A percentile compares a stretch with the other conserved stretches of the same genome.
Evolutionary conservation across 2,329 filamentous ascomycete species (phyloP).

Genomic region (Emericellopsis atlantica): DNA sequence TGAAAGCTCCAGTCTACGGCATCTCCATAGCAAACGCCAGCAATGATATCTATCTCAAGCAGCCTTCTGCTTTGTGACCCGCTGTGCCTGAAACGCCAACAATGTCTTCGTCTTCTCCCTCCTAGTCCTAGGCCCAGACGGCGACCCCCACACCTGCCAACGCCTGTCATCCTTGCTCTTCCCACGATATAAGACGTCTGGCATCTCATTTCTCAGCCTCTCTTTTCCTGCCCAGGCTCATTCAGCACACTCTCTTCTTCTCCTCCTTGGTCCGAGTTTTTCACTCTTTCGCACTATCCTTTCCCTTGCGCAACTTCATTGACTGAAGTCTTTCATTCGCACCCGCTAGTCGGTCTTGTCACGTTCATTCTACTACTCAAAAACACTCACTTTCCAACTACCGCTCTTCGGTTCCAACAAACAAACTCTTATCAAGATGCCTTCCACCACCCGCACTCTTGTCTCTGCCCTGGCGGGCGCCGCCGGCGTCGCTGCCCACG

Average conservation of each 20-base stretch:
- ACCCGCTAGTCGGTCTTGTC: constrained; percentile 3
- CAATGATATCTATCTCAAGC: not conserved
- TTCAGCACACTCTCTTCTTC: constrained; percentile 5
- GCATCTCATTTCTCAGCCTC: not conserved
- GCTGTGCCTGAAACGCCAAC: not conserved
- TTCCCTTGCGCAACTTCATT: constrained; percentile 14
- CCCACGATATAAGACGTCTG: not conserved
- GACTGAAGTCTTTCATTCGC: constrained; percentile 14
- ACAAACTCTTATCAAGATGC: constrained; percentile 9
- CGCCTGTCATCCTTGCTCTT: too few relatives aligned
- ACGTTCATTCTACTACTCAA: not conserved
- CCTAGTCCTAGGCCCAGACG: not conserved
- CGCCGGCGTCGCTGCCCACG: constrained; percentile 13
- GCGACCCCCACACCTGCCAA: not conserved
- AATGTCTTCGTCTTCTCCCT: not conserved
- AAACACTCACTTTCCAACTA: constrained; percentile 1
- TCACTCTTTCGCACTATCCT: constrained; percentile 2
- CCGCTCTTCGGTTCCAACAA: too few relatives aligned
- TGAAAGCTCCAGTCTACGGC: not conserved
- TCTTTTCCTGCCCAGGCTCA: constrained; percentile 11
- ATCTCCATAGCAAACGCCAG: not conserved
- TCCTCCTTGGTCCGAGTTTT: constrained; percentile 10
- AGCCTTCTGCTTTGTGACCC: not conserved
- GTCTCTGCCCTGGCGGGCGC: constrained; percentile 13
- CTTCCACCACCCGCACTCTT: constrained; percentile 13